These are phyloP conservation scores for Naegleria gruberi DNA, from an alignment of 208 protist genomes.

Conservation along the genomic window DNA sequence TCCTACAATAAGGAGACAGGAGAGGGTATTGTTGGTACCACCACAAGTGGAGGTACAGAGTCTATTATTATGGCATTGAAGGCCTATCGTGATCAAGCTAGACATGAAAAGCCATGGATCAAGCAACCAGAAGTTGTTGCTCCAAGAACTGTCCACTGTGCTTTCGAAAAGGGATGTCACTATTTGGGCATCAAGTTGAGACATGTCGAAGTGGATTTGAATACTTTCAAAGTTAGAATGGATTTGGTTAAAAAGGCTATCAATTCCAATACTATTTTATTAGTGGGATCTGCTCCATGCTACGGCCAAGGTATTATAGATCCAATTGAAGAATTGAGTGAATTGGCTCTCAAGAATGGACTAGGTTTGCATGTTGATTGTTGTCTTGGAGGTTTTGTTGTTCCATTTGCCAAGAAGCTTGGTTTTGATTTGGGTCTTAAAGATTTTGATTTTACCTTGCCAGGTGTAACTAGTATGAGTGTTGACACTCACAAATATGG, in stretches of 20 bases:
- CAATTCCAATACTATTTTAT: slow-evolving; percentile 81
- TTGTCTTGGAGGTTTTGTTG: slow-evolving; percentile 93
- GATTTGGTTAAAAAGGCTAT: slow-evolving; percentile 73
- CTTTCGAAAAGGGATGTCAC: slow-evolving; percentile 92
- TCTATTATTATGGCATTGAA: slow-evolving; percentile 93
- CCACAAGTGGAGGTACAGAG: slow-evolving; percentile 91
- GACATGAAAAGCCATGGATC: slow-evolving; percentile 53
- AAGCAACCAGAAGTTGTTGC: slow-evolving; percentile 73
- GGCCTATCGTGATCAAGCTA: slow-evolving; percentile 77
- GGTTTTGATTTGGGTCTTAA: slow-evolving; percentile 60
- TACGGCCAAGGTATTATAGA: slow-evolving; percentile 91
- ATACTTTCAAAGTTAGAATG: slow-evolving; percentile 64
- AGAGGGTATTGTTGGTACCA: slow-evolving; percentile 74
- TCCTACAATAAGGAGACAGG: slow-evolving; percentile 43
- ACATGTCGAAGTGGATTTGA: slow-evolving; percentile 69
- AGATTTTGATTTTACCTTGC: slow-evolving; percentile 86
- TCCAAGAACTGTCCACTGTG: slow-evolving; percentile 85
- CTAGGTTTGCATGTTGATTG: slow-evolving; percentile 96
- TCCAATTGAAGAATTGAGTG: slow-evolving; percentile 68
- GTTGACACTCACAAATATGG: slow-evolving; percentile 99
- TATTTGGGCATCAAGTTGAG: slow-evolving; percentile 90
- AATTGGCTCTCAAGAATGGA: slow-evolving; percentile 65
- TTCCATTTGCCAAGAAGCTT: slow-evolving; percentile 86
- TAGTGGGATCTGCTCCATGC: slow-evolving; percentile 85
- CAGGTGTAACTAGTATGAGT: slow-evolving; percentile 94